Conservation (phyloP, 805 yeast genomes). For the Candida nitratophila region DNA sequence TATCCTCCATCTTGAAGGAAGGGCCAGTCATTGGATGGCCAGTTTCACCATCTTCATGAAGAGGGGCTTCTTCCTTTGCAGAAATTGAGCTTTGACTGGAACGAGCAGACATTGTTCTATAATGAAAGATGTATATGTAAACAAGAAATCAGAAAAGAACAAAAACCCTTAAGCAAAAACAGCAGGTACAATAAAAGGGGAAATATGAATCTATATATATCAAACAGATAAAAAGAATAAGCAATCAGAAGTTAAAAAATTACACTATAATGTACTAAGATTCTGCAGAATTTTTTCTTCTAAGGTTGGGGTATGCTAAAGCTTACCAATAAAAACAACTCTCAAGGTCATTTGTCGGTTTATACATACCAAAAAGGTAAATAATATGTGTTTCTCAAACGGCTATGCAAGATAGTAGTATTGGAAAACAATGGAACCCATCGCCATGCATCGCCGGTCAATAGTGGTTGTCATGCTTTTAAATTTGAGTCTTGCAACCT, state of each 20-base stretch:
- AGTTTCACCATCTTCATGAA: background rate
- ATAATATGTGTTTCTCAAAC: background rate
- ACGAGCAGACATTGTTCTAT: background rate
- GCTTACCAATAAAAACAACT: background rate
- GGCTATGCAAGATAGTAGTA: background rate
- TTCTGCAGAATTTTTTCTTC: too few species aligned
- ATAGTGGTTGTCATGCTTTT: too few species aligned
- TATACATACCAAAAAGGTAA: background rate
- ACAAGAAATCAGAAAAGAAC: background rate
- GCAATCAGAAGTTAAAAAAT: too few species aligned
- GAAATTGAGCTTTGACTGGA: background rate
- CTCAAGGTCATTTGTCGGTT: background rate
- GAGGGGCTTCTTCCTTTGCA: background rate
- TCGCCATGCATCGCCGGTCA: too few species aligned
- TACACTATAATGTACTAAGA: too few species aligned
- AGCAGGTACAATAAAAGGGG: too few species aligned
- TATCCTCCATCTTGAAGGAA: slow-evolving; percentile 22
- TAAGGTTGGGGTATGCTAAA: background rate
- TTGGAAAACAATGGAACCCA: too few species aligned
- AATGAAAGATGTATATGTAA: background rate
- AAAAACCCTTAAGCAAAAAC: background rate
- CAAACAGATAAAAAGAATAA: too few species aligned
- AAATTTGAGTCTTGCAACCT: too few species aligned
- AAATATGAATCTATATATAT: background rate
- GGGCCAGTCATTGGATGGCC: slow-evolving; percentile 17